phyloP scores from a whole-genome alignment of 176 grass and related monocot genomes.

The Juncus inflexus region DNA sequence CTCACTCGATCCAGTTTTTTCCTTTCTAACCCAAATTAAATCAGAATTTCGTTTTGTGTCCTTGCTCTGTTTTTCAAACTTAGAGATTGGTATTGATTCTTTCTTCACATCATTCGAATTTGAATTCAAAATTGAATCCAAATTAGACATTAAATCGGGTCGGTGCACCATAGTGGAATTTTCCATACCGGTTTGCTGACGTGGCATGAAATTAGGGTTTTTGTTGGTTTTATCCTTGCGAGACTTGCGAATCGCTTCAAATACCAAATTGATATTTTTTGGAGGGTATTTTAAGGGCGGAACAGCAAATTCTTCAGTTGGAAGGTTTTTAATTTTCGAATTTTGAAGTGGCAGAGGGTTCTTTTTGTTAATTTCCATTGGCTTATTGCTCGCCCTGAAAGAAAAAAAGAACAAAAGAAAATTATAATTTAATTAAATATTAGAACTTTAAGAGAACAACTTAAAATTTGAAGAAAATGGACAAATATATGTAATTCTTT shows the following conservation, averaged over 20 bases:
- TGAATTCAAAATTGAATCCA: too few relatives aligned
- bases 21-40: not conserved
- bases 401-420: not conserved
- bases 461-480: not conserved
- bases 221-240: not conserved
- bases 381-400: slow-evolving; percentile 23
- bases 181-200: not conserved
- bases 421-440: not conserved
- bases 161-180: not conserved
- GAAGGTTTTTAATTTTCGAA: not conserved
- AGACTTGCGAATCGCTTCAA: slow-evolving; percentile 10
- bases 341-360: slow-evolving; percentile 22
- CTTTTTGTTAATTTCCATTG: not conserved
- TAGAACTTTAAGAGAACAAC: not conserved
- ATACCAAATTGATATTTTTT: slow-evolving; percentile 18
- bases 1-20: slow-evolving; percentile 10
- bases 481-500: not conserved
- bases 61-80: too few relatives aligned
- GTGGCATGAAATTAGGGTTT: not conserved
- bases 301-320: slow-evolving; percentile 10
- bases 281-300: slow-evolving; percentile 29
- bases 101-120: too few relatives aligned
- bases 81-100: too few relatives aligned
- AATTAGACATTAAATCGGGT: too few relatives aligned
- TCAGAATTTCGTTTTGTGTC: too few relatives aligned